Conservation (phyloP, 768 basidiomycete species). For the Pleurotus ostreatus region DNA sequence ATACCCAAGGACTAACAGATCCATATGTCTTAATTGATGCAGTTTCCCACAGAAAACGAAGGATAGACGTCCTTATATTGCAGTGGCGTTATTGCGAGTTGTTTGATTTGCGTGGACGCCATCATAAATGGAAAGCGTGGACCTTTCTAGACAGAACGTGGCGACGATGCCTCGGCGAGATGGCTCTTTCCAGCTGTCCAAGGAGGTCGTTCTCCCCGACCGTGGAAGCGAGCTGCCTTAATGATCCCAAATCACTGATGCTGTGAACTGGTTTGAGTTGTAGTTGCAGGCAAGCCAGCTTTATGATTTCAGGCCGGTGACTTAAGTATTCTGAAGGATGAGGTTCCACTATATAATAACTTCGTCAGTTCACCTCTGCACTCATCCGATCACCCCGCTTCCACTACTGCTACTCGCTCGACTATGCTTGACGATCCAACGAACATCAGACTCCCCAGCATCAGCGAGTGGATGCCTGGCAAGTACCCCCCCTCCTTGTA, state of each 20-base stretch:
- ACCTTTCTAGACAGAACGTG: background rate
- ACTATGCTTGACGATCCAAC: background rate
- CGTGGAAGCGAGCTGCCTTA: no score
- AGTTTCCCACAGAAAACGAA: conserved; percentile 1
- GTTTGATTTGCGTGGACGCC: conserved; percentile 3
- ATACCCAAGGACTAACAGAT: background rate
- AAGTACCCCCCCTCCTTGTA: background rate
- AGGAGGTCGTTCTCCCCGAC: no score
- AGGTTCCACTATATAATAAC: background rate
- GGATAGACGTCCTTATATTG: background rate
- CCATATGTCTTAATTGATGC: background rate
- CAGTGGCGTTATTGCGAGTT: background rate
- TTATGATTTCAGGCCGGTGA: background rate
- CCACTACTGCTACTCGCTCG: background rate
- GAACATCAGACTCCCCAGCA: conserved; percentile 3
- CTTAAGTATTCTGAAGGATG: background rate
- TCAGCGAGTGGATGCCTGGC: conserved; percentile 5
- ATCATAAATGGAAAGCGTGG: background rate
- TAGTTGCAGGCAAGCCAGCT: no score
- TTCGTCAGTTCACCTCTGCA: background rate
- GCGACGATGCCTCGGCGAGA: background rate
- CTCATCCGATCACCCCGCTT: conserved; percentile 6
- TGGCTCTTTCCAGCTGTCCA: no score
- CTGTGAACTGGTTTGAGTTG: no score
- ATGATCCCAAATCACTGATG: no score